Evolutionary conservation across 2,329 filamentous ascomycete genomes (phyloP), one percentile per base, ranked within the genome.

Genomic region (Penicillium sclerotigenum): DNA sequence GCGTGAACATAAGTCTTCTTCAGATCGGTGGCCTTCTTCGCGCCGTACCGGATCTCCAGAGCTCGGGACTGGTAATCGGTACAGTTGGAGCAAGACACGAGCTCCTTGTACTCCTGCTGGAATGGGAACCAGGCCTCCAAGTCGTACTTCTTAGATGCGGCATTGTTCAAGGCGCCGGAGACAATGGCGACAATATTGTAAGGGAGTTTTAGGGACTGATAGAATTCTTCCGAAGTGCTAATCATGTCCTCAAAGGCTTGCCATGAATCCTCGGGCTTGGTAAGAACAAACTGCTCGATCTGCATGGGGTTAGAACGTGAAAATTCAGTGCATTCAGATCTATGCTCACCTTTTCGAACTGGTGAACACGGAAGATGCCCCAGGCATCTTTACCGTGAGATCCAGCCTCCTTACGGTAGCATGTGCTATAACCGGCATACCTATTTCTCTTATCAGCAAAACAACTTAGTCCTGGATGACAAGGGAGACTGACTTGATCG

Each of bases 291-390:
- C 77, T 91, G 89, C 70, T 92, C 88, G 51, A 90, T 84, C 85
- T 77, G 56, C 34, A 59, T 16, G 20, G 14, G n/a, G 49, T 61
- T 41, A 37, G 33, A 24, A 41, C 11, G 45, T 29, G 34, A 45
- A 13, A 31, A 34, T 34, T 2, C 11, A 41, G 11, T 7, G 20
- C 7, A 36, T n/a, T 31, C 10, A 13, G 24, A 13, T 48, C 11
- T 49, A 48, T 37, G 20, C 68, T 61, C 61, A 85, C 87, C 83
- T 95, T 97, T 75, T 97, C 93, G 69, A 97, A 99, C 74, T 99
- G 93, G 74, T 99, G 94, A 28, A 97, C 92, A 62, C 94, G 88
- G 83, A 97, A 99, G 59, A 97, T 91, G 54, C 94, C 94, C 94
- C 94, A 99, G 1, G 93, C 93, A 73, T 99, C 91, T 72, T 91